Base-by-base conservation (phyloP, 768 basidiomycete genomes). In the Phylloporus sp. region DNA sequence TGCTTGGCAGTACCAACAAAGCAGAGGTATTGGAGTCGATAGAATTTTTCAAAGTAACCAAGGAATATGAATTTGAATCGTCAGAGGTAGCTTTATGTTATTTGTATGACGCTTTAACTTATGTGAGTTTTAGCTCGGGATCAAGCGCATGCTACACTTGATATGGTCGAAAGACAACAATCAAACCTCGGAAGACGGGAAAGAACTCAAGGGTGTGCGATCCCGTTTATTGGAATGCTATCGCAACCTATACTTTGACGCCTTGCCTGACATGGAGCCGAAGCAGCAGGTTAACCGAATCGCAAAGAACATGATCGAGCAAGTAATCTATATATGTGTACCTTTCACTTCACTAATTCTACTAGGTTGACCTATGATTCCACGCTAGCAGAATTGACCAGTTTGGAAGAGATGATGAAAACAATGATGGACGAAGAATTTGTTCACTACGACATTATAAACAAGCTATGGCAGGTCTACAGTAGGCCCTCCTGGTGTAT, bases 251-350 rank as follows among this genome's bases (percentile, higher is more conserved):
- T 99, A 95, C 72, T 97, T 98, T 60, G 92, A 97, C 50, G 80
- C 87, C 4, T 60, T 91, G 2, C 76, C 81, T 1, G 86, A 82
- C 65, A 71, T 89, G 58, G 79, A 85, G 11, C 79, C 89, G 1
- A 93, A 94, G 69, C 85, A 85, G 42, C 91, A 97, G 66, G 81
- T 97, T 52, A 95, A 85, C 59, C 77, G 94, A 13, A 97, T 99
- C 38, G 82, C 95, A 6, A 95, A 92, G 74, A 97, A 98, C 65
- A 89, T 99, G 82, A 91, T 99, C 42, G 91, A 97, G 97, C 97
- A 49, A 28, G 84, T 70, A 23, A 31, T 27, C 1, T 24, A 24
- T 4, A 7, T 29, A 7, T 28, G 4, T 13, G 26, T 40, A 38
- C 27, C 35, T 11, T 34, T 4, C 35, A 35, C 24, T 52, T 27